Evolutionary conservation across 1,284 basidiomycete genomes (phyloP), one percentile per base, ranked within the genome.

Genomic region (Ceratobasidium sp.): DNA sequence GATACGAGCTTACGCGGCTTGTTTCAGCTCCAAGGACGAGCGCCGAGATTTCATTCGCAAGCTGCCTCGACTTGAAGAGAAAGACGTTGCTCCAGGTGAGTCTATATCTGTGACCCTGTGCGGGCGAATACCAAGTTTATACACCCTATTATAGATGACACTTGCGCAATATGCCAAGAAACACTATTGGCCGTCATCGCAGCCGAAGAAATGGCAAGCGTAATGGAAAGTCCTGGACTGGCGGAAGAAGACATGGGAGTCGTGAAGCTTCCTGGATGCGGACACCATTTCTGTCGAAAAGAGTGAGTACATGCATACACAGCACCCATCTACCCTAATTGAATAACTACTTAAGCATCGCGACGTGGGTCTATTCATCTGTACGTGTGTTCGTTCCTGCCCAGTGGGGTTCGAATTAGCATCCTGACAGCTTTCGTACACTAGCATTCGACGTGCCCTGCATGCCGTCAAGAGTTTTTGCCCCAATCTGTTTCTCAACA

Each of bases 111-210:
- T 48, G 45, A n/a, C n/a, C n/a, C n/a, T n/a, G n/a, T n/a, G n/a
- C n/a, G n/a, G n/a, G n/a, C n/a, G n/a, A n/a, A n/a, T n/a, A n/a
- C n/a, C n/a, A n/a, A n/a, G n/a, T n/a, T n/a, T n/a, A n/a, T n/a
- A n/a, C n/a, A n/a, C n/a, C n/a, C n/a, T n/a, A n/a, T n/a, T n/a
- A 9, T 26, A 73, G 74, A 73, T 26, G 74, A 75, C 30, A 58
- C 50, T 14, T 75, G 74, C 45, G 74, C 74, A 8, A 74, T 75
- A 18, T 75, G 74, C 48, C 73, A 74, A 69, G 74, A 75, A 34
- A 75, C 74, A 26, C 74, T 74, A 48, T 62, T 74, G 3, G 74
- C 74, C 1, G 52, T 72, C n/a, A 65, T 75, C 4, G 74, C 74
- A 0, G 23, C 72, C 5, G 72, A 73, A 58, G 74, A 75, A 61